Evolutionary conservation across 164 flowering plant genomes (phyloP), one percentile per base, ranked within the genome.

Genomic region (Echeveria elegans): DNA sequence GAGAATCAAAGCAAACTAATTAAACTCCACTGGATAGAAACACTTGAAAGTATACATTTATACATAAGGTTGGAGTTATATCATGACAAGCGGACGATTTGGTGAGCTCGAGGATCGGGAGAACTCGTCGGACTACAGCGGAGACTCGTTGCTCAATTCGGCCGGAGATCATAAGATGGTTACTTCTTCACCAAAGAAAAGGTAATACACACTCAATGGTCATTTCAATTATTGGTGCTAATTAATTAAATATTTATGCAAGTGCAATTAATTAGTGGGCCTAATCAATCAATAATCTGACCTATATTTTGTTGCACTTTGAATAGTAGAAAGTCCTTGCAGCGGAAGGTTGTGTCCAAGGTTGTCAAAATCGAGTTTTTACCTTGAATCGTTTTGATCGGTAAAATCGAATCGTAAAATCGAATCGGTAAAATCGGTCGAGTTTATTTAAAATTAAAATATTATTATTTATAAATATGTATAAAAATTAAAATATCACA

Each of bases 321-420:
- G 34, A 34, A 83, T 12, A 52, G 92, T 72, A 79, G 83, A 75
- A 66, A 84, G 23, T 77, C 79, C 12, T 59, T 76, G 45, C 85
- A 86, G 71, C 89, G 86, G 63, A 77, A 86, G 64, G 97, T 92
- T 63, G 85, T 87, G 50, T 77, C 88, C n/a, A n/a, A n/a, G n/a
- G n/a, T n/a, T n/a, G n/a, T n/a, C n/a, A n/a, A n/a, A n/a, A n/a
- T n/a, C n/a, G n/a, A n/a, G n/a, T n/a, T n/a, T n/a, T n/a, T n/a
- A n/a, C n/a, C n/a, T n/a, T n/a, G n/a, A n/a, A n/a, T n/a, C n/a
- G n/a, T n/a, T n/a, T n/a, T n/a, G n/a, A n/a, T n/a, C n/a, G n/a
- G n/a, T n/a, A n/a, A n/a, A n/a, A n/a, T n/a, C n/a, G n/a, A n/a
- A n/a, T n/a, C n/a, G n/a, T n/a, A n/a, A n/a, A n/a, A n/a, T n/a